These are phyloP conservation scores for Ziziphus jujuba DNA, from an alignment of 306 rosid species.

Conservation along the genomic window DNA sequence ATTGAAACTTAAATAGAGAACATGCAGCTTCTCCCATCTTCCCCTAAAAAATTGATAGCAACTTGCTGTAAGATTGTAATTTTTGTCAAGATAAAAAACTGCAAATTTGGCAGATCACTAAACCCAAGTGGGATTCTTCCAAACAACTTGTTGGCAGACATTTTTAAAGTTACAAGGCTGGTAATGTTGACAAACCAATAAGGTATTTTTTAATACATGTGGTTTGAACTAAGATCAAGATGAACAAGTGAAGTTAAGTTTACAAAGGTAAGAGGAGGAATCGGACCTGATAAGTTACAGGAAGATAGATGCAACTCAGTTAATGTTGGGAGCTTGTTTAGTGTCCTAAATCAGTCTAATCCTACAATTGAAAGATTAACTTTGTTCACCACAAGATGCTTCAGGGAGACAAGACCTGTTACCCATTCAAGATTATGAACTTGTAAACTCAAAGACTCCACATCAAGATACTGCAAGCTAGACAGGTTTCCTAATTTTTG, in stretches of 20 bases:
- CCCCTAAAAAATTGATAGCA: slow-evolving; percentile 33
- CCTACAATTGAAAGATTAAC: slow-evolving; percentile 38
- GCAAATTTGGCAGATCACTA: slow-evolving; percentile 25
- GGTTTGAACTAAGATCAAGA: too few species aligned
- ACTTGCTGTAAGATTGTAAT: slow-evolving; percentile 26
- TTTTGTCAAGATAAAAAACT: slow-evolving; percentile 4
- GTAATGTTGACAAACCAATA: slow-evolving; percentile 37
- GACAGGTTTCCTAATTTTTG: slow-evolving; percentile 40
- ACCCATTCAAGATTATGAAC: slow-evolving; percentile 32
- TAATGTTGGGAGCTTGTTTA: slow-evolving; percentile 30
- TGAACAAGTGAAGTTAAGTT: too few species aligned
- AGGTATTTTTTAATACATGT: slow-evolving; percentile 20
- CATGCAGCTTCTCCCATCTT: slow-evolving; percentile 33
- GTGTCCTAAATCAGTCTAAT: slow-evolving; percentile 26
- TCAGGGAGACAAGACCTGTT: slow-evolving; percentile 35
- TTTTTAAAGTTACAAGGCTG: slow-evolving; percentile 21
- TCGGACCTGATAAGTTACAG: slow-evolving; percentile 23
- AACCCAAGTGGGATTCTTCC: slow-evolving; percentile 46
- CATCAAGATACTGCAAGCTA: slow-evolving; percentile 36
- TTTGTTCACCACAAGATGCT: slow-evolving; percentile 35
- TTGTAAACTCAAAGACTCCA: neutral
- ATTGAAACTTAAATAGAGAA: slow-evolving; percentile 15
- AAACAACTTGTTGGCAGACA: slow-evolving; percentile 1
- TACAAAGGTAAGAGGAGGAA: slow-evolving; percentile 7
- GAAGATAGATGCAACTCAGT: slow-evolving; percentile 31